Evolutionary conservation across 139 green algal species (phyloP).

Genomic region (Dunaliella primolecta): DNA sequence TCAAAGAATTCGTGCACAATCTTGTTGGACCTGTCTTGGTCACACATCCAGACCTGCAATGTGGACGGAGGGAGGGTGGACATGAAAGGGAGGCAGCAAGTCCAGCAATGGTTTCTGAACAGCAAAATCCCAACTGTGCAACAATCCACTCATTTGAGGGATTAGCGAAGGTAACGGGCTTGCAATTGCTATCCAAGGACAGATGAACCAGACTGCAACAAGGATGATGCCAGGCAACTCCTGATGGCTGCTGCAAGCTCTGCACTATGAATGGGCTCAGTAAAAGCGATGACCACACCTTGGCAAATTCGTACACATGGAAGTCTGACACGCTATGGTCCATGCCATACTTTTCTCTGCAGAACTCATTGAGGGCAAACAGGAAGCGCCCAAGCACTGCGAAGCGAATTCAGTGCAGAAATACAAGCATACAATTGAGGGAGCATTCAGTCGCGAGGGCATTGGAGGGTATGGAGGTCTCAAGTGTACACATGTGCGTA

Average conservation of each 20-base stretch:
- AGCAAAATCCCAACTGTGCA: too few relatives aligned
- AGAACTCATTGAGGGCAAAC: constrained; percentile 78
- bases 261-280: too few relatives aligned
- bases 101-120: too few relatives aligned
- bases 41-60: constrained; percentile 84
- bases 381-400: constrained; percentile 87
- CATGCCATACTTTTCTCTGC: constrained; percentile 72
- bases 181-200: too few relatives aligned
- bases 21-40: constrained; percentile 76
- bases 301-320: constrained; percentile 88
- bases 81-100: too few relatives aligned
- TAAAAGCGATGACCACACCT: constrained; percentile 57
- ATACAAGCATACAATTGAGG: background rate
- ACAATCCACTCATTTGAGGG: too few relatives aligned
- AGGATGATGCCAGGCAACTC: too few relatives aligned
- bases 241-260: too few relatives aligned
- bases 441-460: background rate
- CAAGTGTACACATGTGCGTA: background rate
- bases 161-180: too few relatives aligned
- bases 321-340: constrained; percentile 75
- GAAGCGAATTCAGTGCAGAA: background rate
- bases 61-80: too few relatives aligned
- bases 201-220: too few relatives aligned
- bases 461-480: background rate
- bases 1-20: constrained; percentile 95